Base-by-base conservation (phyloP, 805 yeast genomes). In the Ascoidea rubescens region DNA sequence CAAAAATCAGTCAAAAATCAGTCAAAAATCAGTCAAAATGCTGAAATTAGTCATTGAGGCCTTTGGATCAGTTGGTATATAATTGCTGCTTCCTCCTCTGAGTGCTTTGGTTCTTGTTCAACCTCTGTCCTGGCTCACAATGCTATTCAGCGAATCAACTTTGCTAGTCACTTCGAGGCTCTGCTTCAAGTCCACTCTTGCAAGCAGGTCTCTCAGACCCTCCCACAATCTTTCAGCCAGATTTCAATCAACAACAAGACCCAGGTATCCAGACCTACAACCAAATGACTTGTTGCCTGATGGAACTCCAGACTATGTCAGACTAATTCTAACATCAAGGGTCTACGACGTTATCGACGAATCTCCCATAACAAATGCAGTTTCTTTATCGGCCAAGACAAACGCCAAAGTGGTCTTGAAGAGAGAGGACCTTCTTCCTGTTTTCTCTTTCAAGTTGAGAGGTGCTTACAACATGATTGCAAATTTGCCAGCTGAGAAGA, bases 391-490 rank as follows among this genome's bases (percentile, higher is more conserved):
- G 1, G 82, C 80, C 49, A 82, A 79, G 61, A 71, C 82, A n/a
- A 86, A 85, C 50, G 74, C 96, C 48, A 82, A 82, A 46, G 82
- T 95, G 14, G 72, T 76, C 53, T 71, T 93, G 58, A 93, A 93
- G 63, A 77, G 99, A 58, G 99, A 93, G 64, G 99, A 95, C 63
- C 72, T 89, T 44, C 74, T 88, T 53, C 98, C 99, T 0, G 99
- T 93, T 5, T 95, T 93, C 67, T 84, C 95, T 48, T 93, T 93
- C 77, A 93, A 93, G 69, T 74, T 93, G 55, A 82, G 99, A 65
- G 99, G 99, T 54, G 99, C 99, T 16, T 88, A 90, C 69, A 93
- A 93, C 66, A 89, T 88, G 96, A 85, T 93, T 60, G 95, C 98
- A 43, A 87, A 91, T 60, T 68, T 93, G 50, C 62, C 72, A 14